A percentile compares a stretch with the other conserved stretches of the same genome.
phyloP scores from a whole-genome alignment of 139 green algal species.

The Chlamydomonas incerta region DNA sequence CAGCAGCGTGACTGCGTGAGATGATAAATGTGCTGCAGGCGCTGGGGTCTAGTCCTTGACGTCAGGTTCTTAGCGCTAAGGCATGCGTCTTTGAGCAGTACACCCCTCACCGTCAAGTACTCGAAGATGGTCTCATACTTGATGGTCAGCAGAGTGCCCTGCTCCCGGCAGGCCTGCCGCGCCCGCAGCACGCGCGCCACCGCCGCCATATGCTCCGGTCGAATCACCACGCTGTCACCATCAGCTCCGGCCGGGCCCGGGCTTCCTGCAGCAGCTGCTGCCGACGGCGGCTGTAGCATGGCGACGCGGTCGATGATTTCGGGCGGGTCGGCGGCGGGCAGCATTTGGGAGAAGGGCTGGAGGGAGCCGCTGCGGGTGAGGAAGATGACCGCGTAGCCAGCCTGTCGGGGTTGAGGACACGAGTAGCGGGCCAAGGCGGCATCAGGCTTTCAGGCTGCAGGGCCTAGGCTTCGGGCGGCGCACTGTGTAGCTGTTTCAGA shows the following conservation, averaged over 20 bases:
- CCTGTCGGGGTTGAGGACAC: slow-evolving; percentile 54
- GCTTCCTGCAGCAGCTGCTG: background rate
- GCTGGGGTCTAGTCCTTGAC: too few relatives aligned
- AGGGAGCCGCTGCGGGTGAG: slow-evolving; percentile 83
- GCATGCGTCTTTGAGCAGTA: too few relatives aligned
- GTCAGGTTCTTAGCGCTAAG: too few relatives aligned
- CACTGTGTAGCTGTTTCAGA: too few relatives aligned
- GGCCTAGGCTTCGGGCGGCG: too few relatives aligned
- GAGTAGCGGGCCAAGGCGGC: too few relatives aligned
- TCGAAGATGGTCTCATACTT: slow-evolving; percentile 96
- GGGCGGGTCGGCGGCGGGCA: slow-evolving; percentile 50
- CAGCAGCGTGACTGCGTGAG: too few relatives aligned
- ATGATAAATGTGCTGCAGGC: too few relatives aligned
- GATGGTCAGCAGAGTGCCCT: slow-evolving; percentile 74
- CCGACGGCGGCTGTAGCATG: background rate
- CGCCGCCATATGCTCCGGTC: slow-evolving; percentile 13
- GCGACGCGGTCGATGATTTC: slow-evolving; percentile 25
- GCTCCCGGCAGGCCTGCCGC: slow-evolving; percentile 50
- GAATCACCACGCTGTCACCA: background rate
- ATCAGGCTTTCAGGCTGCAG: too few relatives aligned
- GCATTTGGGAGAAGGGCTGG: slow-evolving; percentile 84
- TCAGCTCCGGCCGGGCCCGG: too few relatives aligned
- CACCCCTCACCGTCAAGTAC: slow-evolving; percentile 82
- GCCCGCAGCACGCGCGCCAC: slow-evolving; percentile 38
- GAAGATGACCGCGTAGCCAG: slow-evolving; percentile 95